Conservation (phyloP, 2,329 filamentous ascomycete species). For the Penicillium corylophilum region DNA sequence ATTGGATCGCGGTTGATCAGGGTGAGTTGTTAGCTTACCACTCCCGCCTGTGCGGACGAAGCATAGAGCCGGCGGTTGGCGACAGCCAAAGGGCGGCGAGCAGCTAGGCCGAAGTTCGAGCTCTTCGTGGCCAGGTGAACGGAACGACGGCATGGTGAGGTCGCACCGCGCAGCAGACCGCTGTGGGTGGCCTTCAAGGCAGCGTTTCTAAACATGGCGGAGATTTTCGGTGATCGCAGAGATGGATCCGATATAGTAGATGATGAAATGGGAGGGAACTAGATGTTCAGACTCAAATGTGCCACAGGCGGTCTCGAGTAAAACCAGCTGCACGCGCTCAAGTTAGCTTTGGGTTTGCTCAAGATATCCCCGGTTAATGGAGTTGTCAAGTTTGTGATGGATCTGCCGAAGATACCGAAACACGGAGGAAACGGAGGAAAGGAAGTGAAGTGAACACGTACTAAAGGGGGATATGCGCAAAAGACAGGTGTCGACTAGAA, state of each 20-base stretch:
- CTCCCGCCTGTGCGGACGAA: slow-evolving; percentile 58
- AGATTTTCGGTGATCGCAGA: slow-evolving; percentile 26
- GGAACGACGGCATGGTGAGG: slow-evolving; percentile 34
- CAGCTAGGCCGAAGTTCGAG: slow-evolving; percentile 38
- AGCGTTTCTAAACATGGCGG: slow-evolving; percentile 41
- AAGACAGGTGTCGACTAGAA: slow-evolving; percentile 42
- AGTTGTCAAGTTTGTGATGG: slow-evolving; percentile 18
- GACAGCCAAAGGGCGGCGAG: slow-evolving; percentile 45
- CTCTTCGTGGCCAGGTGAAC: slow-evolving; percentile 34
- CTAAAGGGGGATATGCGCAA: slow-evolving; percentile 10
- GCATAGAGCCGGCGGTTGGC: slow-evolving; percentile 56
- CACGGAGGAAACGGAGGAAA: slow-evolving; percentile 29
- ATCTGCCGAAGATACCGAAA: slow-evolving; percentile 22
- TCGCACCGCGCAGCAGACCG: slow-evolving; percentile 37
- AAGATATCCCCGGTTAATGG: neutral
- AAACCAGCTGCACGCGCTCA: neutral
- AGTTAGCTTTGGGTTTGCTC: neutral
- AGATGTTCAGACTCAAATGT: neutral
- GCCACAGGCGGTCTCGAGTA: slow-evolving; percentile 3
- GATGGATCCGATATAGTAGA: slow-evolving; percentile 11
- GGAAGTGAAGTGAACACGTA: slow-evolving; percentile 23
- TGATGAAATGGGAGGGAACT: slow-evolving; percentile 1
- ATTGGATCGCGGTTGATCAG: slow-evolving; percentile 7
- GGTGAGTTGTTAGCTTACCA: slow-evolving; percentile 49
- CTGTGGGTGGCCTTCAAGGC: slow-evolving; percentile 42